phyloP scores from a whole-genome alignment of 768 basidiomycete genomes.

The Gloeostereum incarnatum region DNA sequence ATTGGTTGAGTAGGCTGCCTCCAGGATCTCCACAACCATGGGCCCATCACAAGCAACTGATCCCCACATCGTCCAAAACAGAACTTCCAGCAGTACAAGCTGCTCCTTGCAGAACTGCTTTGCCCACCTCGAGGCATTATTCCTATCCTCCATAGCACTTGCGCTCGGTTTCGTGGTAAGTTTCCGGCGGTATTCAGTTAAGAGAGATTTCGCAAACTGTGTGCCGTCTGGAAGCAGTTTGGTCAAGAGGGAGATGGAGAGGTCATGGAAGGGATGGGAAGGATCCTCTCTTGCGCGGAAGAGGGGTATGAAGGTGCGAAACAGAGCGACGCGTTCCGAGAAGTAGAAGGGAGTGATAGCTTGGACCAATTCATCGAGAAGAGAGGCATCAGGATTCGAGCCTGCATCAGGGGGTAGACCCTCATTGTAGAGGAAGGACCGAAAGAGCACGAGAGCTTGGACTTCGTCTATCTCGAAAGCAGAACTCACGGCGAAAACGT shows the following conservation, averaged over 20 bases:
- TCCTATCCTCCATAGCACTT: conserved; percentile 38
- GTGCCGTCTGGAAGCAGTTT: conserved; percentile 54
- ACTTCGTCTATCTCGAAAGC: conserved; percentile 74
- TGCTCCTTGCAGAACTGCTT: conserved; percentile 76
- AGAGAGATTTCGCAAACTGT: conserved; percentile 50
- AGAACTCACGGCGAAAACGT: conserved; percentile 61
- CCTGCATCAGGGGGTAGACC: conserved; percentile 48
- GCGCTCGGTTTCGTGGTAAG: conserved; percentile 39
- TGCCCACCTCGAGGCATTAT: conserved; percentile 54
- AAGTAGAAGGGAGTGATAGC: conserved; percentile 77
- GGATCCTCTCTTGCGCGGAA: conserved; percentile 61
- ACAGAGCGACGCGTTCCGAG: conserved; percentile 64
- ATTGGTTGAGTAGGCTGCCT: conserved; percentile 52
- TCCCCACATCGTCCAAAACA: conserved; percentile 87
- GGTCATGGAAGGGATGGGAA: conserved; percentile 38
- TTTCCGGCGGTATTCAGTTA: conserved; percentile 53
- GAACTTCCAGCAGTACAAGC: conserved; percentile 69
- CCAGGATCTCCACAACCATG: conserved; percentile 53
- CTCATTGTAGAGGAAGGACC: conserved; percentile 73
- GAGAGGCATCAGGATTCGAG: conserved; percentile 26
- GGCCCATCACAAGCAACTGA: conserved; percentile 57
- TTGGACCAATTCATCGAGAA: conserved; percentile 53
- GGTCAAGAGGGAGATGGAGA: conserved; percentile 48
- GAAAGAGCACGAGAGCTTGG: conserved; percentile 64
- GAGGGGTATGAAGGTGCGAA: conserved; percentile 65